Evolutionary conservation across 192 early-diverging fungal species (phyloP).

Genomic region (Rhizophagus sp.): DNA sequence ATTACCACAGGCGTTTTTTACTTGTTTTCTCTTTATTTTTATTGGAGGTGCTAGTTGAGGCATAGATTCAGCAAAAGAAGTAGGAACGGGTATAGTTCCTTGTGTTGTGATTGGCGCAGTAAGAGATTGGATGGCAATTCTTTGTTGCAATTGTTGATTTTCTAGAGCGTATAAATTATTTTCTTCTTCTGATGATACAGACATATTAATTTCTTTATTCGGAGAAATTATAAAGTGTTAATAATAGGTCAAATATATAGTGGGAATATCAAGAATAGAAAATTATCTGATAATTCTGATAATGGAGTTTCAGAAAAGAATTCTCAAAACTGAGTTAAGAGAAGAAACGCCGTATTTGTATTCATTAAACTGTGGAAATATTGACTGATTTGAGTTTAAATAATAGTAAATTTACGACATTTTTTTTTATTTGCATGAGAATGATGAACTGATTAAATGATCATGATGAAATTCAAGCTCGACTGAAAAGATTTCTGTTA

Average conservation of each 20-base stretch:
- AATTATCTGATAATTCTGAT: background rate
- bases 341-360: background rate
- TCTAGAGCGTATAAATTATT: background rate
- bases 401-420: no score
- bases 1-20: slow-evolving; percentile 89
- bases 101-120: background rate
- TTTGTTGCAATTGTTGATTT: background rate
- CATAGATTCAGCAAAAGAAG: background rate
- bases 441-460: no score
- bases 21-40: slow-evolving; percentile 71
- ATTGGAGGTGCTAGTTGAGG: background rate
- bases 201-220: background rate
- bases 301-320: background rate
- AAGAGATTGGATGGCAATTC: background rate
- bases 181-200: background rate
- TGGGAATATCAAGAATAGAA: background rate
- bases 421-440: no score
- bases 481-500: no score
- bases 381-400: background rate
- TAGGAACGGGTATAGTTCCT: background rate
- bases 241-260: background rate
- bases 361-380: background rate
- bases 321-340: background rate
- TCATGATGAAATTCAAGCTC: no score
- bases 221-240: background rate